Base-by-base conservation (phyloP, 192 early-diverging fungal genomes). In the Entomortierella beljakovae region DNA sequence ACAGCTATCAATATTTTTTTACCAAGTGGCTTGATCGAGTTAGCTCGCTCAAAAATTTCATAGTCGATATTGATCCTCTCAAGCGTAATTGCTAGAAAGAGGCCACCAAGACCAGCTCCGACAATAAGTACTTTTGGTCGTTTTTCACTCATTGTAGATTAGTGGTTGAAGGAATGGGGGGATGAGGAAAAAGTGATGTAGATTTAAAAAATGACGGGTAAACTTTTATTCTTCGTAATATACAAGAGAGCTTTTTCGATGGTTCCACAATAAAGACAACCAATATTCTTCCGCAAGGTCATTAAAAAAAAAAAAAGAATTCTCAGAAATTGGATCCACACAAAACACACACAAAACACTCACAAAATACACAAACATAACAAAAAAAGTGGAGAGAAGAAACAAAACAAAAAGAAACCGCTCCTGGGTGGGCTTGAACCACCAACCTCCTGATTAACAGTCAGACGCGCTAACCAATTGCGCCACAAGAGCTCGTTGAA, bases 31-130 rank as follows among this genome's bases (percentile, higher is more conserved):
- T 56, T 61, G 22, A 71, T 29, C 2, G 25, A n/a, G 13, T 32
- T 16, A 8, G 69, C 29, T 35, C 69, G 59, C 26, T 71, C 69
- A 62, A 56, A 71, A 52, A 71, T 63, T 31, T 71, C 60, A 26
- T 49, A 71, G 18, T 61, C 60, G 60, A 71, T 52, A 0, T 33
- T 43, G n/a, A 50, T 50, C 25, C 34, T 60, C 35, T 71, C 58
- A 22, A 71, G 42, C 6, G 56, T 38, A 23, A 62, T 51, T 6
- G 52, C 69, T 7, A 71, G 69, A 3, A 60, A 37, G 31, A 71
- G 40, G 11, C 69, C 69, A 22, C 52, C 69, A 9, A 71, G 28
- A 26, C 69, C 69, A 25, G 69, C 69, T 3, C 69, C 69, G 1
- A 62, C 60, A 31, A 71, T 71, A 29, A 71, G 1, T 5, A 71